Conservation (phyloP, 108 stramenopile genomes). For the Ochromonas danica region DNA sequence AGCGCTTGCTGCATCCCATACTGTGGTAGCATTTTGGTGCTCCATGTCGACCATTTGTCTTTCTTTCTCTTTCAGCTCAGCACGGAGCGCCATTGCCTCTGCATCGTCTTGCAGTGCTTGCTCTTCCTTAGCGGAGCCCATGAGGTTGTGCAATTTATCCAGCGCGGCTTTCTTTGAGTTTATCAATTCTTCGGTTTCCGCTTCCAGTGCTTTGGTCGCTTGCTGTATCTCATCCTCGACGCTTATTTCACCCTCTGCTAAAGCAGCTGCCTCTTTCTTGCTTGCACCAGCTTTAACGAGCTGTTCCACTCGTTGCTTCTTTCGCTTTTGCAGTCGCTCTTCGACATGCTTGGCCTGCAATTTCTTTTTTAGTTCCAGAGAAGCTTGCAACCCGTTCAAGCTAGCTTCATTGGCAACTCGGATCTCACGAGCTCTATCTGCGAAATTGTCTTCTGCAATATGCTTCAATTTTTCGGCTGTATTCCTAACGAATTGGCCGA, state of each 20-base stretch:
- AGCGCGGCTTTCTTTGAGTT: no score
- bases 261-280: neutral
- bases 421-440: neutral
- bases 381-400: neutral
- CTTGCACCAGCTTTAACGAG: no score
- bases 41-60: neutral
- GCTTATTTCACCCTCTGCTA: neutral
- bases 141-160: no score
- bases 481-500: neutral
- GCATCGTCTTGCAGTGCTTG: neutral
- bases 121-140: no score
- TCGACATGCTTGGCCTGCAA: neutral
- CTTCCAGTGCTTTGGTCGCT: no score
- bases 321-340: conserved; percentile 1
- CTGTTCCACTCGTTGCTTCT: no score
- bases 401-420: neutral
- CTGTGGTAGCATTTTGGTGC: neutral
- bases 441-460: neutral
- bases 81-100: neutral
- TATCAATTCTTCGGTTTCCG: no score
- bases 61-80: neutral
- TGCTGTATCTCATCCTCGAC: no score
- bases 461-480: neutral
- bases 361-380: neutral
- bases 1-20: neutral